These are phyloP conservation scores for Cercospora beticola DNA, from an alignment of 2,329 filamentous ascomycete genomes.

Conservation along the genomic window DNA sequence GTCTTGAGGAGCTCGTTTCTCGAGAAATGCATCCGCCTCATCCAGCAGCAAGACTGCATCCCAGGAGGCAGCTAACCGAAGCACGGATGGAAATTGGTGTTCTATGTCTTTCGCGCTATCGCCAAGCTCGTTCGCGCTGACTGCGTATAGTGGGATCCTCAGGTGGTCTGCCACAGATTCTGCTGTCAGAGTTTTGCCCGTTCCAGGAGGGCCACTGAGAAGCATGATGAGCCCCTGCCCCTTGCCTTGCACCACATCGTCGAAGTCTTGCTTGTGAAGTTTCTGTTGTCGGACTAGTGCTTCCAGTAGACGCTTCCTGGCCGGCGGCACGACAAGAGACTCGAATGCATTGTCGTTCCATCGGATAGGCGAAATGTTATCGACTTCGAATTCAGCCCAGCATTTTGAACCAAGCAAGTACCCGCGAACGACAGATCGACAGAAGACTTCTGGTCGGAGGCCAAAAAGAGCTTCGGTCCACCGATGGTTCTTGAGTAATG, in stretches of 20 bases:
- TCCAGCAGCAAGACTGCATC: constrained; percentile 41
- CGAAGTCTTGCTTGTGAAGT: constrained; percentile 17
- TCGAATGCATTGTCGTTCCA: constrained; percentile 27
- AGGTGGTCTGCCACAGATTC: constrained; percentile 24
- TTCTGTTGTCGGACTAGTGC: constrained; percentile 22
- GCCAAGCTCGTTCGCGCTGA: constrained; percentile 21
- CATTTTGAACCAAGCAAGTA: constrained; percentile 21
- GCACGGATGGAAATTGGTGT: constrained; percentile 19
- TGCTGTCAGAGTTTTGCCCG: constrained; percentile 32
- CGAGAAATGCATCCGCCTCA: constrained; percentile 43
- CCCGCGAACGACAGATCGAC: constrained; percentile 19
- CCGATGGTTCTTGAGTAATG: constrained; percentile 10
- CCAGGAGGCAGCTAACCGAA: constrained; percentile 28
- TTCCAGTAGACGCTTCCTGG: constrained; percentile 23
- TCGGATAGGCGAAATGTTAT: constrained; percentile 14
- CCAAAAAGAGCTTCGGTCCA: constrained; percentile 22
- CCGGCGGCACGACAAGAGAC: constrained; percentile 20
- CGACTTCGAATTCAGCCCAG: constrained; percentile 27
- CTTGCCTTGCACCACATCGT: constrained; percentile 27
- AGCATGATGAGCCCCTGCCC: constrained; percentile 29
- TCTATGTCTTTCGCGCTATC: constrained; percentile 26
- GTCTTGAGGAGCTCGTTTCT: constrained; percentile 13
- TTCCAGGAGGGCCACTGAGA: constrained; percentile 31
- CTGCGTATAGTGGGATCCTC: constrained; percentile 14
- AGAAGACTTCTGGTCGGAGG: constrained; percentile 19